Evolutionary conservation across 352 stramenopile species (phyloP), one percentile per base, ranked within the genome.

Genomic region (Phytophthora pisi): DNA sequence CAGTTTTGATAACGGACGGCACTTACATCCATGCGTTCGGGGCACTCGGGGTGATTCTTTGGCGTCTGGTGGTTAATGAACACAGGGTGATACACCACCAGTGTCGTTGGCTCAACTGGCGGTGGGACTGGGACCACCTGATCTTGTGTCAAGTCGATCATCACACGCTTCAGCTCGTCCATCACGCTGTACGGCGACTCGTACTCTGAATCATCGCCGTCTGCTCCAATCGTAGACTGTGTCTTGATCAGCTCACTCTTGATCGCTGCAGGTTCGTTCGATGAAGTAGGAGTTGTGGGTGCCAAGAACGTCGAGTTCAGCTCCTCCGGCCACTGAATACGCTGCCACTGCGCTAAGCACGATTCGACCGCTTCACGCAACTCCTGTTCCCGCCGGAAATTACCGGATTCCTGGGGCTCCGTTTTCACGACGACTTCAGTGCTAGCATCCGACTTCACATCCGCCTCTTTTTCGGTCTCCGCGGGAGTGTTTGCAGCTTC

Each of bases 61-160:
- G 88, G 88, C 5, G 88, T 95, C 60, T 93, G 81, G 45, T 95
- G 88, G n/a, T 93, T 84, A 31, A 94, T 79, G 61, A 93, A 95
- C 23, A 90, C 78, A 6, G 88, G 86, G 51, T 95, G 88, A 55
- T 95, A 95, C 55, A 93, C 72, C 38, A 95, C 84, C 38, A 92
- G 68, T 5, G 88, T 95, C 11, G 80, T 86, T 10, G 82, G 80
- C 10, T 82, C 57, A 13, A 68, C 3, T 7, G 61, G 42, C n/a
- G 74, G 64, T 8, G 58, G 46, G 0, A 63, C 43, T 7, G 70
- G 56, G 2, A 74, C 63, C 15, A 73, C 58, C 51, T 83, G 78
- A 42, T 92, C 82, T 28, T 93, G 77, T 3, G 85, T 93, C 57
- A 92, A 71, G 51, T 92, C 81, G 57, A 93, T 78, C 70, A 95